phyloP scores from a whole-genome alignment of 108 stramenopile genomes.

The Stephanodiscus triporus region DNA sequence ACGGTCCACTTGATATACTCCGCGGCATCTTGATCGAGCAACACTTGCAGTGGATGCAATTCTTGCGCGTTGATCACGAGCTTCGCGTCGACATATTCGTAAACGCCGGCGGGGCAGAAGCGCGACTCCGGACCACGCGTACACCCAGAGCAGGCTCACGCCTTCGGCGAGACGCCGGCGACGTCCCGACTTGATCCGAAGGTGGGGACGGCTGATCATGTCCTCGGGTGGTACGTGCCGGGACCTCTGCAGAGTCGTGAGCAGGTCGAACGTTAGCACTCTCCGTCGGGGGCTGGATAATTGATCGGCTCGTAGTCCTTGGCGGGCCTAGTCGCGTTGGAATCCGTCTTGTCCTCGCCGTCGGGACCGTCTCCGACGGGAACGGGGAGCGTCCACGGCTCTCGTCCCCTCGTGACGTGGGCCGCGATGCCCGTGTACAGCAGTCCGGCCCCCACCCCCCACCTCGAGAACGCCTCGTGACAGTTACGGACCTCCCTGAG shows the following conservation, averaged over 20 bases:
- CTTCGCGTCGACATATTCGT: conserved; percentile 67
- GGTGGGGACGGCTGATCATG: conserved; percentile 98
- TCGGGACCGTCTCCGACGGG: conserved; percentile 32
- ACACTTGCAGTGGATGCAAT: conserved; percentile 99
- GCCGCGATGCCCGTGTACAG: conserved; percentile 91
- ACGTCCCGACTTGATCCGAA: conserved; percentile 86
- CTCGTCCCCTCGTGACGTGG: conserved; percentile 89
- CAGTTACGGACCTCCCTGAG: conserved; percentile 94
- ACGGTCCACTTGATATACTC: conserved; percentile 99
- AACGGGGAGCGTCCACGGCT: conserved; percentile 94
- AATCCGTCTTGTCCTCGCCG: conserved; percentile 56
- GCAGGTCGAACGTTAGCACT: conserved; percentile 93
- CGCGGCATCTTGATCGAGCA: conserved; percentile 99
- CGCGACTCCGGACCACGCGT: conserved; percentile 96
- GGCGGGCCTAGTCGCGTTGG: conserved; percentile 75
- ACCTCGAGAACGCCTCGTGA: conserved; percentile 93
- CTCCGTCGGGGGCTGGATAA: conserved; percentile 96
- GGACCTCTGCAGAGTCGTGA: conserved; percentile 93
- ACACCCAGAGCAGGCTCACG: conserved; percentile 80
- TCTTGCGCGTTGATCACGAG: conserved; percentile 98
- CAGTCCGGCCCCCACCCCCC: conserved; percentile 92
- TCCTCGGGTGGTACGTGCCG: conserved; percentile 98
- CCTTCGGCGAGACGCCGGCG: conserved; percentile 62
- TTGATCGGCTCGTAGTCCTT: conserved; percentile 66
- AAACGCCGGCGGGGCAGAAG: conserved; percentile 94